These are phyloP conservation scores for Fusarium chuoi DNA, from an alignment of 2,329 filamentous ascomycete species.

Conservation along the genomic window DNA sequence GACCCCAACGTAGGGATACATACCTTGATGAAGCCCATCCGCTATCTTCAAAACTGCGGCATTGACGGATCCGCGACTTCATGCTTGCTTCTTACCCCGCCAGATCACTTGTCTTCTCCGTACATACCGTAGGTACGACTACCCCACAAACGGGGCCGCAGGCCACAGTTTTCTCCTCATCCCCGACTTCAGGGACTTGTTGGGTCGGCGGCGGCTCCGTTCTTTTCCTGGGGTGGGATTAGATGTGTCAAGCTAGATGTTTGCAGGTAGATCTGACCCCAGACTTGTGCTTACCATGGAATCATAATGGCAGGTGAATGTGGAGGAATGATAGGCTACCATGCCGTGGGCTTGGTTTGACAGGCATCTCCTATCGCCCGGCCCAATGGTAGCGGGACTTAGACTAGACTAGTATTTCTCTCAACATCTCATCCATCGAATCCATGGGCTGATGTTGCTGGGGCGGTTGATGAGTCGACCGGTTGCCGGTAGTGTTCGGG, in stretches of 20 bases:
- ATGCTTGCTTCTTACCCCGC: constrained; percentile 35
- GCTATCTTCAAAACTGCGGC: constrained; percentile 1
- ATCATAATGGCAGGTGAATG: constrained; percentile 6
- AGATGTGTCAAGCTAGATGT: constrained; percentile 12
- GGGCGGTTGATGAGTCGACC: background rate
- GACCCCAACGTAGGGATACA: constrained; percentile 5
- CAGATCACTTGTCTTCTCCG: constrained; percentile 23
- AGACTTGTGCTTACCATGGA: constrained; percentile 19
- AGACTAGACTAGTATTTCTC: background rate
- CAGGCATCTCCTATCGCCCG: constrained; percentile 9
- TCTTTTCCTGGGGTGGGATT: constrained; percentile 17
- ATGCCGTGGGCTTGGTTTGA: constrained; percentile 1
- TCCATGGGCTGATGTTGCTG: constrained; percentile 7
- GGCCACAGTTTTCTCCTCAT: constrained; percentile 34
- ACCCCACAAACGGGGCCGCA: constrained; percentile 39
- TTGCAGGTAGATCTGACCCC: constrained; percentile 34
- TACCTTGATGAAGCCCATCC: constrained; percentile 4
- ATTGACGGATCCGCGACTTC: constrained; percentile 33
- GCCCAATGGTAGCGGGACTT: background rate
- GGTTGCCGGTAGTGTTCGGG: constrained; percentile 27
- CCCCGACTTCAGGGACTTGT: constrained; percentile 27
- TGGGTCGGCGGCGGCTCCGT: constrained; percentile 29
- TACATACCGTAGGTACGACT: constrained; percentile 18
- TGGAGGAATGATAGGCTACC: constrained; percentile 4
- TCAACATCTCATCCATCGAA: background rate